A percentile compares a stretch with the other conserved stretches of the same genome.
phyloP scores from a whole-genome alignment of 2,329 filamentous ascomycete genomes.

The Herpotrichia juniperi region DNA sequence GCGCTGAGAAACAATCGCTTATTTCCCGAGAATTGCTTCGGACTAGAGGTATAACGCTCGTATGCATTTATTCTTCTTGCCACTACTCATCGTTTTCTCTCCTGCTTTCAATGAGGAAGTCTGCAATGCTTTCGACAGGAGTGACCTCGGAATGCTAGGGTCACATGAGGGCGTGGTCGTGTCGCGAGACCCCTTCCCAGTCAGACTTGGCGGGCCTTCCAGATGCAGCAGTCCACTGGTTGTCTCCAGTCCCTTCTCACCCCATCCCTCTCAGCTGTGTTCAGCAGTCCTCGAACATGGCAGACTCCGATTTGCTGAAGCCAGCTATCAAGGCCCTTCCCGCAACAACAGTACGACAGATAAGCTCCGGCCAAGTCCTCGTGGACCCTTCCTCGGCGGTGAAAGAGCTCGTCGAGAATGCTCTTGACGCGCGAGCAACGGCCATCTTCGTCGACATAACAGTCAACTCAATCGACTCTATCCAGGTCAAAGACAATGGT shows the following conservation, averaged over 20 bases:
- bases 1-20: too few species aligned
- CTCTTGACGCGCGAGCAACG: slow-evolving; percentile 73
- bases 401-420: slow-evolving; percentile 80
- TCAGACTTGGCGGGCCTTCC: neutral
- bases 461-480: slow-evolving; percentile 68
- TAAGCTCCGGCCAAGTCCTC: slow-evolving; percentile 68
- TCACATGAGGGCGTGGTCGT: slow-evolving; percentile 24
- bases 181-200: slow-evolving; percentile 19
- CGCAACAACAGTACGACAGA: slow-evolving; percentile 54
- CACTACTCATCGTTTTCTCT: too few species aligned
- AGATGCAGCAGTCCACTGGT: slow-evolving; percentile 19
- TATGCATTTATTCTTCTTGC: too few species aligned
- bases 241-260: neutral
- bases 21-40: too few species aligned
- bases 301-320: slow-evolving; percentile 4
- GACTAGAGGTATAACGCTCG: too few species aligned
- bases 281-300: neutral
- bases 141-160: neutral
- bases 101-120: too few species aligned
- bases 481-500: slow-evolving; percentile 73
- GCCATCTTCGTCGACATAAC: slow-evolving; percentile 69
- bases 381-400: slow-evolving; percentile 66
- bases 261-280: neutral
- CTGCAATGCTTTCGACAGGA: neutral
- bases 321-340: slow-evolving; percentile 49